phyloP scores from a whole-genome alignment of 1,284 basidiomycete genomes.

The Trametes sp. region DNA sequence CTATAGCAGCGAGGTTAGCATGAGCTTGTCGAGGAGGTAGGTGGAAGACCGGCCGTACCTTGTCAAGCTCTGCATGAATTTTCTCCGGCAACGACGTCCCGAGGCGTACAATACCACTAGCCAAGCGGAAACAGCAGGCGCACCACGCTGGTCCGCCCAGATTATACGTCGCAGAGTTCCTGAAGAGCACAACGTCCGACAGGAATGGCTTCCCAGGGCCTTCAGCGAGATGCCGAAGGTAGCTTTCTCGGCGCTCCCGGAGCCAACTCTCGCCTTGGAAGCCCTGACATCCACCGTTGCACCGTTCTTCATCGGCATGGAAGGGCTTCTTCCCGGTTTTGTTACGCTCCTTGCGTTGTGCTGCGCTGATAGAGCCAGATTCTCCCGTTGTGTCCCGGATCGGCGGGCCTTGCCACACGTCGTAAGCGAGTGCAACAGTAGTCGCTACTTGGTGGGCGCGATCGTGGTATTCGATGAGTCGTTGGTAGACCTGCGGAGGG shows the following conservation, averaged over 20 bases:
- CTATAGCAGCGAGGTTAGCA: too few relatives aligned
- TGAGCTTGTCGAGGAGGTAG: too few relatives aligned
- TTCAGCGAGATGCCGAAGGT: background rate
- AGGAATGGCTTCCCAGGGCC: background rate
- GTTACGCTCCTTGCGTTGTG: background rate
- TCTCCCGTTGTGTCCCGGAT: too few relatives aligned
- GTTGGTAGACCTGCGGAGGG: constrained; percentile 17
- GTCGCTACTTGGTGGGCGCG: background rate
- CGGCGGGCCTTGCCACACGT: background rate
- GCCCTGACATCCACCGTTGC: background rate
- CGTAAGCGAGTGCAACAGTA: background rate
- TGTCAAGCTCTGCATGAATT: background rate
- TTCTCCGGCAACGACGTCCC: background rate
- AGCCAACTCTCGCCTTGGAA: background rate
- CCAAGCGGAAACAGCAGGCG: background rate
- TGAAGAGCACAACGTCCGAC: background rate
- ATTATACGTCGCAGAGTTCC: background rate
- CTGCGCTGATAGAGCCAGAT: background rate
- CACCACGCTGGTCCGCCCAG: background rate
- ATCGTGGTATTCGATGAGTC: constrained; percentile 23
- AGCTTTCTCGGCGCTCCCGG: background rate
- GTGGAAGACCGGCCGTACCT: background rate
- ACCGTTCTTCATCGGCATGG: background rate
- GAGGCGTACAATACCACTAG: background rate
- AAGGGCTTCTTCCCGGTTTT: background rate